Evolutionary conservation across 2,329 filamentous ascomycete genomes (phyloP).

Genomic region (Tolypocladium ophioglossoides): DNA sequence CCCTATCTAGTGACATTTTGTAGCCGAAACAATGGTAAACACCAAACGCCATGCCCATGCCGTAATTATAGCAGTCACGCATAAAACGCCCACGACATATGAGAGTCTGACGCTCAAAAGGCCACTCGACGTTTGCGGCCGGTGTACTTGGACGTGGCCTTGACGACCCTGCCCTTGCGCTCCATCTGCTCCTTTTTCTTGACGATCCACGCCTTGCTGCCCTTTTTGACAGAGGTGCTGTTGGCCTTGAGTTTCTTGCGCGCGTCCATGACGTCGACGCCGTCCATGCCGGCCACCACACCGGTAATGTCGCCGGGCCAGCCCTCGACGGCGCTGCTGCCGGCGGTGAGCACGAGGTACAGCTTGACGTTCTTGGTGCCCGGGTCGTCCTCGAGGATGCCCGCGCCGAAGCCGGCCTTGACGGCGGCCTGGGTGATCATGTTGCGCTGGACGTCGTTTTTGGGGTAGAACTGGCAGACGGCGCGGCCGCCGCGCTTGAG

Average conservation of each 20-base stretch:
- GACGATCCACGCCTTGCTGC: conserved; percentile 73
- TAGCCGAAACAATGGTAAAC: background rate
- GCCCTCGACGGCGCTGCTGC: conserved; percentile 41
- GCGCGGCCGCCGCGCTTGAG: conserved; percentile 77
- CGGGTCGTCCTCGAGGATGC: conserved; percentile 87
- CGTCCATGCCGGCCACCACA: conserved; percentile 81
- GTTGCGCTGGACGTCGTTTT: conserved; percentile 80
- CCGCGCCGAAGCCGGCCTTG: conserved; percentile 89
- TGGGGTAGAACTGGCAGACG: conserved; percentile 96
- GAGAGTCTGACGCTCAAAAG: conserved; percentile 41
- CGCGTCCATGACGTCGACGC: conserved; percentile 70
- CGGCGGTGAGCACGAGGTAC: conserved; percentile 91
- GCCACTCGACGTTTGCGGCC: conserved; percentile 73
- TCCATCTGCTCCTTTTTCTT: conserved; percentile 91
- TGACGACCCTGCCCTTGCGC: conserved; percentile 88
- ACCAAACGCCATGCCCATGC: conserved; percentile 14
- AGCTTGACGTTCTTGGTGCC: conserved; percentile 94
- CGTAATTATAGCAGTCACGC: background rate
- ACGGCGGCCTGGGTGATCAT: conserved; percentile 92
- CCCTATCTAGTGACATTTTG: background rate
- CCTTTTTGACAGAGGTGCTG: conserved; percentile 58
- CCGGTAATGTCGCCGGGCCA: conserved; percentile 74
- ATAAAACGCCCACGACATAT: background rate
- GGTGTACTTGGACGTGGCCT: conserved; percentile 85
- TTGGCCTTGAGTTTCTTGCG: conserved; percentile 38